Evolutionary conservation across 2,329 filamentous ascomycete species (phyloP).

Genomic region (Fusarium sp.): DNA sequence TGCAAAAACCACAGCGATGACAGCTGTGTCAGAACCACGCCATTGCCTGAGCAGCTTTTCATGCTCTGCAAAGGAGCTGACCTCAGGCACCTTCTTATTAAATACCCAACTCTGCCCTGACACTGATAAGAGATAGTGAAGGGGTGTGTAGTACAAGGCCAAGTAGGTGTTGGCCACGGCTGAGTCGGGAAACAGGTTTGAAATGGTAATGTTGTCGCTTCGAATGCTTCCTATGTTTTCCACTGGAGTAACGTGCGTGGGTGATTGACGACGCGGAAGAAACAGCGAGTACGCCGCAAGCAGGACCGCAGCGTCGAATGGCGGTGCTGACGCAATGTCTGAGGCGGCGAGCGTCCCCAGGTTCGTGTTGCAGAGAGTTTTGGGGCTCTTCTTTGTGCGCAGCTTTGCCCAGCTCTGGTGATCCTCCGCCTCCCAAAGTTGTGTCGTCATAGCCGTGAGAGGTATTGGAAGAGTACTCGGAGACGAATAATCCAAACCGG

Average conservation of each 20-base stretch:
- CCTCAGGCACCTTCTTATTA: conserved; percentile 65
- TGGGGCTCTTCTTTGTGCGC: conserved; percentile 45
- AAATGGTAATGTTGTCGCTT: conserved; percentile 50
- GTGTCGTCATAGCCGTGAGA: conserved; percentile 61
- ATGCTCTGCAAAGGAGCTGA: conserved; percentile 62
- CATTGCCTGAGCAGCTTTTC: conserved; percentile 64
- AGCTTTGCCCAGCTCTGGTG: conserved; percentile 63
- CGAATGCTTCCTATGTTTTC: conserved; percentile 45
- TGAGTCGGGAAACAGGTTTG: conserved; percentile 61
- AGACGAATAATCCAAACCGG: conserved; percentile 56
- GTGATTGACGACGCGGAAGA: conserved; percentile 54
- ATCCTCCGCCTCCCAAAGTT: conserved; percentile 66
- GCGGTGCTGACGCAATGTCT: conserved; percentile 53
- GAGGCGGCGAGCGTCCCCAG: conserved; percentile 56
- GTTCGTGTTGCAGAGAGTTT: conserved; percentile 49
- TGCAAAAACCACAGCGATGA: conserved; percentile 65
- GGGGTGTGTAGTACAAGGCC: conserved; percentile 71
- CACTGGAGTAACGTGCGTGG: conserved; percentile 47
- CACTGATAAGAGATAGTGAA: conserved; percentile 71
- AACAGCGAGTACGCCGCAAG: conserved; percentile 58
- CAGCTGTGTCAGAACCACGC: conserved; percentile 62
- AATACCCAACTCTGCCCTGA: conserved; percentile 73
- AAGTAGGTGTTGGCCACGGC: conserved; percentile 68
- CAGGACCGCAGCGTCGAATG: conserved; percentile 60
- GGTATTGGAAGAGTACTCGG: conserved; percentile 60